phyloP scores from a whole-genome alignment of 2,329 filamentous ascomycete genomes.

The Dendrostoma leiphaemia region DNA sequence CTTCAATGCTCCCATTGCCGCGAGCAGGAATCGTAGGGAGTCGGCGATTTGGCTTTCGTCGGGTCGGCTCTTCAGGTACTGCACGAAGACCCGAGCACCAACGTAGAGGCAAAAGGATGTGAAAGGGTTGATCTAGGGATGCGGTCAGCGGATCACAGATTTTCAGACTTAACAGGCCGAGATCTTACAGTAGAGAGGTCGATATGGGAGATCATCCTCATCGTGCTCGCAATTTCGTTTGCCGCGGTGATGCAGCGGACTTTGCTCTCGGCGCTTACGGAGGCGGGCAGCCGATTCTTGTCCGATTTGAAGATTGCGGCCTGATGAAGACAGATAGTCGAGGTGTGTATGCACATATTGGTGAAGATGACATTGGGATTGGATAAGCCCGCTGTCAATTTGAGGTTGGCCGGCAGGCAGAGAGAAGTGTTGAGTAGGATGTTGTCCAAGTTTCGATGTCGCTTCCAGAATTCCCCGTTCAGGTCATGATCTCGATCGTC shows the following conservation, averaged over 20 bases:
- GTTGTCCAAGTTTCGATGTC: slow-evolving; percentile 85
- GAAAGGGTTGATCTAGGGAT: slow-evolving; percentile 82
- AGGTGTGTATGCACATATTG: slow-evolving; percentile 97
- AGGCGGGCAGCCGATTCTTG: slow-evolving; percentile 73
- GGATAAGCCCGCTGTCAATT: slow-evolving; percentile 71
- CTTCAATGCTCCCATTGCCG: slow-evolving; percentile 87
- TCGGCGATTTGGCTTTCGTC: slow-evolving; percentile 76
- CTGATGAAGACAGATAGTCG: slow-evolving; percentile 95
- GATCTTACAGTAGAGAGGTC: slow-evolving; percentile 74
- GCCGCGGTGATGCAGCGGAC: slow-evolving; percentile 90
- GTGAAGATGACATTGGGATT: slow-evolving; percentile 88
- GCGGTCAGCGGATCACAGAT: not conserved
- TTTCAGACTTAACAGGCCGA: not conserved
- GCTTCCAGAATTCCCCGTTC: slow-evolving; percentile 93
- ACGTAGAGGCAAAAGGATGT: slow-evolving; percentile 95
- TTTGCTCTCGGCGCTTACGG: slow-evolving; percentile 85
- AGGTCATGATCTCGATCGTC: slow-evolving; percentile 84
- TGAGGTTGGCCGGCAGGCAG: slow-evolving; percentile 75
- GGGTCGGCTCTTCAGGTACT: slow-evolving; percentile 92
- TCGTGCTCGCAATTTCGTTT: slow-evolving; percentile 89
- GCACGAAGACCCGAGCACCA: slow-evolving; percentile 90
- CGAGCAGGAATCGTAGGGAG: slow-evolving; percentile 84
- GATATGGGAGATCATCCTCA: slow-evolving; percentile 90
- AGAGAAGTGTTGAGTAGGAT: slow-evolving; percentile 85
- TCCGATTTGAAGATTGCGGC: slow-evolving; percentile 97